Percentiles rank a stretch among this genome's conserved stretches.
Evolutionary conservation across 345 rosid species (phyloP).

Genomic region (Citrus trifoliata): DNA sequence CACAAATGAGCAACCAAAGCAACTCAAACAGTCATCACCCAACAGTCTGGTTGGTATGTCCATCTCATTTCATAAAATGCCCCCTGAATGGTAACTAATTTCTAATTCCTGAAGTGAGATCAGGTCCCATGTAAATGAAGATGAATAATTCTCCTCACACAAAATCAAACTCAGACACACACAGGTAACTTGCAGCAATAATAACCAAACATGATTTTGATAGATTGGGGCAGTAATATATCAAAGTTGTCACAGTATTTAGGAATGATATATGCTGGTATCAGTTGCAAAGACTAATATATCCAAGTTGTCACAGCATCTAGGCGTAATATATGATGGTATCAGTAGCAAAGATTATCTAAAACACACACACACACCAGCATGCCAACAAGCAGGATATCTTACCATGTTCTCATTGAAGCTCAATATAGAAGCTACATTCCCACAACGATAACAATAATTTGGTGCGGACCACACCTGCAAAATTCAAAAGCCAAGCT

Average conservation of each 20-base stretch:
- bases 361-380: neutral
- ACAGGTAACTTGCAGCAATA: neutral
- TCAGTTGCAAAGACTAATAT: neutral
- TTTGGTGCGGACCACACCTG: slow-evolving; percentile 99
- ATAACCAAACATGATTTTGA: neutral
- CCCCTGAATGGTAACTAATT: neutral
- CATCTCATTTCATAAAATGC: neutral
- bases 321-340: neutral
- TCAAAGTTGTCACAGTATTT: neutral
- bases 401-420: slow-evolving; percentile 96
- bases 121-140: neutral
- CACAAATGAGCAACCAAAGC: neutral
- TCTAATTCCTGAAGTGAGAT: neutral
- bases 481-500: slow-evolving; percentile 20
- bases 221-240: neutral
- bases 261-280: neutral
- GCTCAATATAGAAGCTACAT: slow-evolving; percentile 98
- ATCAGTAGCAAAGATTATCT: neutral
- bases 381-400: neutral
- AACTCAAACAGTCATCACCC: neutral
- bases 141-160: neutral
- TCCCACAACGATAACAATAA: slow-evolving; percentile 99
- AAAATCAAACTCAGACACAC: neutral
- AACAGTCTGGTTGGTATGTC: too few species aligned
- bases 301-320: neutral